These are phyloP conservation scores for Phytophthora europaea DNA, from an alignment of 352 stramenopile genomes.

Conservation along the genomic window DNA sequence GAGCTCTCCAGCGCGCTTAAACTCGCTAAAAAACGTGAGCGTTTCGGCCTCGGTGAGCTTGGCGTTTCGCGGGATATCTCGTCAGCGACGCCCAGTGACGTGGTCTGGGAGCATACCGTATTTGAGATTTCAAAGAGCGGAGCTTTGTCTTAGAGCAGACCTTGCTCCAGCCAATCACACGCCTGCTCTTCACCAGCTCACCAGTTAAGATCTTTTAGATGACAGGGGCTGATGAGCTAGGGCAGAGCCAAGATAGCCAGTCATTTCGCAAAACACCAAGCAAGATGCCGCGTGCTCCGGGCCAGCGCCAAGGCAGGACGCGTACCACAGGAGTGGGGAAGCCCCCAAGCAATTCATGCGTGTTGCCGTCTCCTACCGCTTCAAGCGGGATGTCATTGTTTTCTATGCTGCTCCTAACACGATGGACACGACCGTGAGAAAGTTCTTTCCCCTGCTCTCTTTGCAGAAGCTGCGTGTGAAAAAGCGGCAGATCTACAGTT, in stretches of 20 bases:
- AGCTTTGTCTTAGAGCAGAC: not conserved
- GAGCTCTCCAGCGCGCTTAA: constrained; percentile 1
- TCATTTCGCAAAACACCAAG: not conserved
- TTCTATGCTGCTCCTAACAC: not conserved
- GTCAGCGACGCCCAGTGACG: not conserved
- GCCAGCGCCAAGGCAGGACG: not conserved
- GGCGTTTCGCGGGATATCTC: constrained; percentile 7
- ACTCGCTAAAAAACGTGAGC: not conserved
- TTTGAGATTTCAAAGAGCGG: not conserved
- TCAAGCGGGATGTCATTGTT: not conserved
- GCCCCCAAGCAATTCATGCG: not conserved
- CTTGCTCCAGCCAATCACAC: not conserved
- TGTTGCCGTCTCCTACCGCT: not conserved
- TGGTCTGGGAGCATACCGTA: constrained; percentile 2
- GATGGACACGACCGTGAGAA: not conserved
- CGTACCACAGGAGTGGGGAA: not conserved
- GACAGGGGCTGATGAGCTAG: not conserved
- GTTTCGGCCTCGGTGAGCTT: constrained; percentile 10
- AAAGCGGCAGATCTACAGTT: not conserved
- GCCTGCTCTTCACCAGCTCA: not conserved
- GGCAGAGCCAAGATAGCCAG: not conserved
- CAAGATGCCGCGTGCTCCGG: not conserved
- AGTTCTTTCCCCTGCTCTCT: not conserved
- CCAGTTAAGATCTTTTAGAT: not conserved
- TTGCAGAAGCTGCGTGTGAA: not conserved